These are phyloP conservation scores for Neurospora sp. DNA, from an alignment of 2,329 filamentous ascomycete species.

Conservation along the genomic window DNA sequence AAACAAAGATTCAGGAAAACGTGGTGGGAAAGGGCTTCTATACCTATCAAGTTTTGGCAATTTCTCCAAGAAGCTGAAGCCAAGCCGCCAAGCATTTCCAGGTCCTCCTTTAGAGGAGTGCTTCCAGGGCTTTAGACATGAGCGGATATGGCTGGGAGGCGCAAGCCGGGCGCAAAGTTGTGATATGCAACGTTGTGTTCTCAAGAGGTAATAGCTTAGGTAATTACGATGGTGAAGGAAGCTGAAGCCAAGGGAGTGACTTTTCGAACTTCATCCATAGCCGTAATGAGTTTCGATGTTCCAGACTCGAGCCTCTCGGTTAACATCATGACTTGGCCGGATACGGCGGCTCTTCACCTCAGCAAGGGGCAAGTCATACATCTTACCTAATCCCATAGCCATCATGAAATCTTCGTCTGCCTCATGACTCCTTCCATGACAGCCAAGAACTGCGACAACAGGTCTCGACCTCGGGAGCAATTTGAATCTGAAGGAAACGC, in stretches of 20 bases:
- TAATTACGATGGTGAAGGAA: neutral
- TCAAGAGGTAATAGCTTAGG: neutral
- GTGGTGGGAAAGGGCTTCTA: neutral
- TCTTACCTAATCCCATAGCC: neutral
- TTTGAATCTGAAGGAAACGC: neutral
- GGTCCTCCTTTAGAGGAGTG: neutral
- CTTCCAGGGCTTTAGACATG: neutral
- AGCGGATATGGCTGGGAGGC: neutral
- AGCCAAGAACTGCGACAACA: neutral
- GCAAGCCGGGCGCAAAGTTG: neutral
- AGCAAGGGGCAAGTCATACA: neutral
- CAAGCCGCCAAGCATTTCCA: neutral
- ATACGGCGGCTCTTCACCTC: neutral
- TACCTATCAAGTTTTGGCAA: neutral
- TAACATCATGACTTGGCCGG: neutral
- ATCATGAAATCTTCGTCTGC: neutral
- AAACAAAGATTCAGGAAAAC: neutral
- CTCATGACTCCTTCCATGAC: neutral
- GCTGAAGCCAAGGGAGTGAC: neutral
- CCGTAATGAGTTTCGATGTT: neutral
- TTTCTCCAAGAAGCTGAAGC: neutral
- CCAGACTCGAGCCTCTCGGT: neutral
- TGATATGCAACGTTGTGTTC: neutral
- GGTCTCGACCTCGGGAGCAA: neutral
- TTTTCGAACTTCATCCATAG: neutral